A percentile compares a stretch with the other conserved stretches of the same genome.
These are phyloP conservation scores for Salix caprea DNA, from an alignment of 345 rosid genomes.

Conservation along the genomic window DNA sequence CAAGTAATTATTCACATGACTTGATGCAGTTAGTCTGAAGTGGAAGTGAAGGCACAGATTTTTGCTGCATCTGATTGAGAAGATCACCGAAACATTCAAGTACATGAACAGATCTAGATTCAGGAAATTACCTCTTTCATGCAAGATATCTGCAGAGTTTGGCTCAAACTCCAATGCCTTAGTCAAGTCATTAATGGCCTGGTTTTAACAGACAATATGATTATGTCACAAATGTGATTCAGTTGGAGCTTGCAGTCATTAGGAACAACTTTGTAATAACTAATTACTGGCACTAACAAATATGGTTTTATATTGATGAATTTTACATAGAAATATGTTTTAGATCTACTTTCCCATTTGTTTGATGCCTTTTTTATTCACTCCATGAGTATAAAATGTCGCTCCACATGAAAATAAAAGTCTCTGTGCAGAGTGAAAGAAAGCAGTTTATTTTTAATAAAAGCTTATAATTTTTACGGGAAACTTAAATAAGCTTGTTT, in stretches of 20 bases:
- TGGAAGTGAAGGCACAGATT: not conserved
- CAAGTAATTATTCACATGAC: not conserved
- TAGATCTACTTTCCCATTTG: not conserved
- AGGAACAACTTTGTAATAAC: not conserved
- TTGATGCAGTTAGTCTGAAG: not conserved
- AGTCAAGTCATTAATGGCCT: slow-evolving; percentile 91
- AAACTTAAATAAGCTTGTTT: not conserved
- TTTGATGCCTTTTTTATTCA: slow-evolving; percentile 3
- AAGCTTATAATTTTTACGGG: not conserved
- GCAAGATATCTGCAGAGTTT: slow-evolving; percentile 77
- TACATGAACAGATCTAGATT: not conserved
- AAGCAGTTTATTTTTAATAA: slow-evolving; percentile 4
- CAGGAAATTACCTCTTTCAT: slow-evolving; percentile 75
- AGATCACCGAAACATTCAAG: not conserved
- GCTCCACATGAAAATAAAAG: not conserved
- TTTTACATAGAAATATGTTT: not conserved
- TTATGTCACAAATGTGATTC: not conserved
- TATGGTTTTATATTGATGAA: slow-evolving; percentile 7
- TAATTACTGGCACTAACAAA: slow-evolving; percentile 11
- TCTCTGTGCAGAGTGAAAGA: slow-evolving; percentile 7
- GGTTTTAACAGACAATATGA: slow-evolving; percentile 26
- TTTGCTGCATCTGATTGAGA: not conserved
- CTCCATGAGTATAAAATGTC: not conserved
- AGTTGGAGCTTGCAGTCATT: not conserved
- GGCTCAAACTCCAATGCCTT: slow-evolving; percentile 89